A percentile compares a stretch with the other conserved stretches of the same genome.
Evolutionary conservation across 2,329 filamentous ascomycete genomes (phyloP).

Genomic region (Arthrinium puccinioides): DNA sequence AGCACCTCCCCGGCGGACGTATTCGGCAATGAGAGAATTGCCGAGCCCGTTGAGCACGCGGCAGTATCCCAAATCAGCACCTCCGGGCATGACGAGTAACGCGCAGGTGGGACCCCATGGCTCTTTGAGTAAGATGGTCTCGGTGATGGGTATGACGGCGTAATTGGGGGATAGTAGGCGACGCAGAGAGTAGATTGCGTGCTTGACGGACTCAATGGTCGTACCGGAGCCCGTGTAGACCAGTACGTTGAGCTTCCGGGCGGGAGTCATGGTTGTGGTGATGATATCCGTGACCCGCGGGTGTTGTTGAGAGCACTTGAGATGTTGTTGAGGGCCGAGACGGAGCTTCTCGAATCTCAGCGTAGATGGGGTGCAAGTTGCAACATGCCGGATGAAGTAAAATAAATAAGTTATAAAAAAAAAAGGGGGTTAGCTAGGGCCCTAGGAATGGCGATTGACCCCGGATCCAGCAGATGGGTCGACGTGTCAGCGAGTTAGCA

Average conservation of each 20-base stretch:
- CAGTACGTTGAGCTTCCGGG: constrained; percentile 75
- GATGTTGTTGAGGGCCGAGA: no score
- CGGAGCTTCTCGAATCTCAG: no score
- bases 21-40: constrained; percentile 77
- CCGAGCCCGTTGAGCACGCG: constrained; percentile 79
- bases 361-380: no score
- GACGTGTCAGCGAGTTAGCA: no score
- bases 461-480: no score
- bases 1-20: constrained; percentile 74
- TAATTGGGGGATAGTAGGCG: constrained; percentile 84
- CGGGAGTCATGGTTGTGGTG: constrained; percentile 46
- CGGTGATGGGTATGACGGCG: constrained; percentile 79
- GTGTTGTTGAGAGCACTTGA: no score
- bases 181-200: constrained; percentile 81
- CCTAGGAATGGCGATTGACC: no score
- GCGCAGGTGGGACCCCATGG: constrained; percentile 86
- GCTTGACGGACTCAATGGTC: constrained; percentile 80
- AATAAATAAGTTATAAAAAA: no score
- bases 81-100: constrained; percentile 84
- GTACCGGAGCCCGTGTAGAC: constrained; percentile 91
- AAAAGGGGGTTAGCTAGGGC: no score
- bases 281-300: no score
- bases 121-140: constrained; percentile 75
- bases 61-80: constrained; percentile 90
- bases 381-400: no score